phyloP scores from a whole-genome alignment of 176 grass and related monocot genomes.

The Panicum miliaceum region DNA sequence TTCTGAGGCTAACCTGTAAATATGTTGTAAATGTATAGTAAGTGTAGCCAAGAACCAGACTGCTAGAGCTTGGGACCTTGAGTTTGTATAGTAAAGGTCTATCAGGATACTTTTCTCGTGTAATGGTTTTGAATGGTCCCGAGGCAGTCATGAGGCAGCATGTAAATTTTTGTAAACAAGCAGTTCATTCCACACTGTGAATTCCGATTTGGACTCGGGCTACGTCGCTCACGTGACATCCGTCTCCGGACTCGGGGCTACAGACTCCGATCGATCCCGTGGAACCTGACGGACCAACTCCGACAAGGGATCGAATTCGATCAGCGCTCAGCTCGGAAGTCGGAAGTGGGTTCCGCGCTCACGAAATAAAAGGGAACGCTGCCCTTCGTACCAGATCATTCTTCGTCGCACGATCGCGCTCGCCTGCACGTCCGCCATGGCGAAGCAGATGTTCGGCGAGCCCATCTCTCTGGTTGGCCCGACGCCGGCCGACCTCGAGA shows the following conservation, averaged over 20 bases:
- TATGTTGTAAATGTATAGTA: constrained; percentile 40
- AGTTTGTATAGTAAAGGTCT: background rate
- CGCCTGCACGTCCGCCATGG: background rate
- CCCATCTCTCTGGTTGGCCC: constrained; percentile 38
- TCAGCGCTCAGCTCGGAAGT: background rate
- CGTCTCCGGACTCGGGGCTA: background rate
- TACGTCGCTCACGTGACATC: background rate
- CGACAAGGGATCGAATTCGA: background rate
- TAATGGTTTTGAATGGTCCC: background rate
- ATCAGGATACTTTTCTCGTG: background rate
- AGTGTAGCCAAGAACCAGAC: background rate
- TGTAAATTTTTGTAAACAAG: constrained; percentile 10
- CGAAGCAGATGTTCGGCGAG: background rate
- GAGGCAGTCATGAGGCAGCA: background rate
- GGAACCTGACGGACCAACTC: background rate
- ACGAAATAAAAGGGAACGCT: background rate
- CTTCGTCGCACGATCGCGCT: background rate
- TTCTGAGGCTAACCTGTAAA: constrained; percentile 42
- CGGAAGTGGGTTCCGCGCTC: background rate
- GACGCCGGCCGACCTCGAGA: constrained; percentile 24
- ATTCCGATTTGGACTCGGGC: background rate
- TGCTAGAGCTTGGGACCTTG: background rate
- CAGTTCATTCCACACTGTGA: background rate
- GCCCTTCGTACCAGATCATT: background rate
- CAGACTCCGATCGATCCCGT: background rate